These are phyloP conservation scores for Stachybotrys elegans DNA, from an alignment of 2,329 filamentous ascomycete genomes.

Conservation along the genomic window DNA sequence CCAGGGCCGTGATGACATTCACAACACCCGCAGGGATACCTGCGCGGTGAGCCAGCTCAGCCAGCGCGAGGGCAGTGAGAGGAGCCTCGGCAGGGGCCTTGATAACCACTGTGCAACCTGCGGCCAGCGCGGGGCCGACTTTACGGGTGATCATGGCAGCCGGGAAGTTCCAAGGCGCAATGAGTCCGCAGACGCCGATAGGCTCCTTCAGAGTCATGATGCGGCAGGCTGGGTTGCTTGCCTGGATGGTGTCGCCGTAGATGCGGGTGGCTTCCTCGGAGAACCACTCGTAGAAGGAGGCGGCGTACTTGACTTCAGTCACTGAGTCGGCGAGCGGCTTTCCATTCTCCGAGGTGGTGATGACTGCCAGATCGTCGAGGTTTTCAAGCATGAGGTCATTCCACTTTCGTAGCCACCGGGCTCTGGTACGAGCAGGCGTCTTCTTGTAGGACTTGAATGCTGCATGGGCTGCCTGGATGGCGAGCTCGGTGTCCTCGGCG, in stretches of 20 bases:
- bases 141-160: conserved; percentile 47
- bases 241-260: conserved; percentile 42
- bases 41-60: conserved; percentile 76
- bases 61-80: conserved; percentile 78
- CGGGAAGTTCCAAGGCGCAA: conserved; percentile 52
- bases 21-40: conserved; percentile 84
- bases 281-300: conserved; percentile 61
- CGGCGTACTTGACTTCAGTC: conserved; percentile 53
- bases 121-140: conserved; percentile 53
- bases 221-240: conserved; percentile 55
- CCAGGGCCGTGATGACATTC: conserved; percentile 73
- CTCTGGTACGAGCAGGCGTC: conserved; percentile 54
- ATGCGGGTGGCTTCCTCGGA: conserved; percentile 56
- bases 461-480: conserved; percentile 63
- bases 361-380: conserved; percentile 57
- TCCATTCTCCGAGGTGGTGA: conserved; percentile 69
- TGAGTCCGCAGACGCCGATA: conserved; percentile 28
- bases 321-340: conserved; percentile 60
- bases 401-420: conserved; percentile 58
- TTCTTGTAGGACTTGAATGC: conserved; percentile 53
- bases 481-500: conserved; percentile 59
- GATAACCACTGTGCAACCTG: conserved; percentile 72
- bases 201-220: conserved; percentile 26
- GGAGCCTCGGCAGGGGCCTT: conserved; percentile 89
- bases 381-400: conserved; percentile 63